Conservation (phyloP, 2,329 filamentous ascomycete genomes). For the Botryotinia narcissicola region DNA sequence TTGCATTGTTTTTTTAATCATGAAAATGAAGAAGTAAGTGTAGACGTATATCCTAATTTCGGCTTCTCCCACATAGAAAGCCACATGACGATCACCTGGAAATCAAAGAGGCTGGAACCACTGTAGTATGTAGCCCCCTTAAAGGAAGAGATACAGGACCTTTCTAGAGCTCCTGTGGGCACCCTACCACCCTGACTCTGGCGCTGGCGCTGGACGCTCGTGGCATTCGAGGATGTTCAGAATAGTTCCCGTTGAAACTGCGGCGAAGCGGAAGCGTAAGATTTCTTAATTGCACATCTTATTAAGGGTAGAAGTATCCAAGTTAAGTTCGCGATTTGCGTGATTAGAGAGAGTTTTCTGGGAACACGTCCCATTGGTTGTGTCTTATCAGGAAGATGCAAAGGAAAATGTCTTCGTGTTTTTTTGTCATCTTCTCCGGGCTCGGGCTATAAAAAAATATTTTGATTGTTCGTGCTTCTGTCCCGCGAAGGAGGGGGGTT, state of each 20-base stretch:
- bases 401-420: slow-evolving; percentile 15
- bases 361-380: slow-evolving; percentile 17
- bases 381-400: slow-evolving; percentile 15
- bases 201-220: neutral
- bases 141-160: slow-evolving; percentile 1
- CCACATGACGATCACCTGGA: slow-evolving; percentile 9
- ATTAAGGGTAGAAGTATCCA: neutral
- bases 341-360: slow-evolving; percentile 9
- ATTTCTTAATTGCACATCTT: slow-evolving; percentile 23
- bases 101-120: slow-evolving; percentile 14
- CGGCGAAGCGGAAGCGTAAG: slow-evolving; percentile 18
- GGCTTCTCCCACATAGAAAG: neutral
- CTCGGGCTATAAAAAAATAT: neutral
- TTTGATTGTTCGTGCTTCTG: slow-evolving; percentile 10
- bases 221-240: slow-evolving; percentile 20
- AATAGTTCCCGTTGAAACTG: slow-evolving; percentile 20
- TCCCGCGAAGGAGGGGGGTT: neutral
- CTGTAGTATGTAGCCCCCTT: neutral
- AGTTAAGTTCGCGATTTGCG: slow-evolving; percentile 5
- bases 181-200: neutral
- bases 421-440: slow-evolving; percentile 4
- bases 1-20: neutral
- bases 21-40: neutral
- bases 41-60: neutral
- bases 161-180: neutral